Evolutionary conservation across 164 flowering plant genomes (phyloP), one percentile per base, ranked within the genome.

Genomic region (Nymphaea thermarum): DNA sequence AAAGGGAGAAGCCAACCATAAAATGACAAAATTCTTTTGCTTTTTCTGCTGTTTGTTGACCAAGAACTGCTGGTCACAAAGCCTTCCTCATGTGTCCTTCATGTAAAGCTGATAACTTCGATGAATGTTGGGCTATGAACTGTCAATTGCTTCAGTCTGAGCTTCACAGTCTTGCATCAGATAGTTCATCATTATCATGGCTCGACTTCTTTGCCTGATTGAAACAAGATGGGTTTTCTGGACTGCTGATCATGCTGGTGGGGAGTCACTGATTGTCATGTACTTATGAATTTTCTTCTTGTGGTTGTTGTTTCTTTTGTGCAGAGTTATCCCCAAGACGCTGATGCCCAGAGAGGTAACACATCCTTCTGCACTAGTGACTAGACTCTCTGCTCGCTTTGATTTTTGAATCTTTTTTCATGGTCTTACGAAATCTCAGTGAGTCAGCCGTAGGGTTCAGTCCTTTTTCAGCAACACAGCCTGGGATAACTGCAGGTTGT

Each of bases 301-400:
- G 3, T 59, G 42, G 45, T n/a, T 25, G 36, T 25, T 25, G 36
- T 41, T 67, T 64, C 6, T 18, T 70, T 65, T 74, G 79, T n/a
- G 85, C 96, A 93, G 98, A 62, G 82, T 93, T 68, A 89, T 91
- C 73, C 96, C 98, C 57, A 87, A 75, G 82, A 81, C 89, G 45
- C 80, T 93, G 7, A 87, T 88, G 90, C 89, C 90, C 0, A 80
- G 81, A 77, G 96, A 89, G 97, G 98, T 93, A 85, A 18, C 41
- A 51, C 57, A 2, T 25, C 55, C 8, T 51, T 15, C 57, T 51
- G 14, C 57, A 51, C 8, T 51, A 51, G 57, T 25, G 36, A 25
- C 36, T 25, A 25, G 36, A 25, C 36, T 51, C 14, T 51, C 14
- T 15, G 14, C 57, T 51, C 57, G 7, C 3, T 51, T 51, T 51